phyloP scores from a whole-genome alignment of 23 red algal genomes.

The Rhodosorus marinus region DNA sequence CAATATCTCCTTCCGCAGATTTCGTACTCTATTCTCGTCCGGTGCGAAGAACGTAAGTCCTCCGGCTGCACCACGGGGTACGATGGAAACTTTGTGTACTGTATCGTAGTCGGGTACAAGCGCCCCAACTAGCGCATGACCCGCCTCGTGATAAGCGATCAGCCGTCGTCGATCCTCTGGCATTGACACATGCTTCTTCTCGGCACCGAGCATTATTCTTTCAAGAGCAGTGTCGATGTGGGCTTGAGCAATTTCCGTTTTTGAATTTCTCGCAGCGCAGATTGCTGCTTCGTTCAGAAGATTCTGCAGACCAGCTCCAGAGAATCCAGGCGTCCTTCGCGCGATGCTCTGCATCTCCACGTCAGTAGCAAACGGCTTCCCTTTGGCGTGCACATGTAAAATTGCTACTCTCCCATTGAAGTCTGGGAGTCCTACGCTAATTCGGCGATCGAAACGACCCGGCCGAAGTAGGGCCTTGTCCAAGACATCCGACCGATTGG shows the following conservation, averaged over 20 bases:
- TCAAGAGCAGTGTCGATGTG: constrained; percentile 5
- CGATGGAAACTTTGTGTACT: constrained; percentile 5
- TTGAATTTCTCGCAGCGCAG: constrained; percentile 1
- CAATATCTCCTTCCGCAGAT: too few relatives aligned
- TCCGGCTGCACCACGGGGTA: constrained; percentile 12
- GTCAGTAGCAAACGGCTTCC: not conserved
- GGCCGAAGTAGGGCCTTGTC: constrained; percentile 18
- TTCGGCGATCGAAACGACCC: constrained; percentile 14
- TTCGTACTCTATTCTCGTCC: constrained; percentile 66
- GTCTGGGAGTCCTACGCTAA: constrained; percentile 15
- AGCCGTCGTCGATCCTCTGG: not conserved
- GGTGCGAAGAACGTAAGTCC: constrained; percentile 95
- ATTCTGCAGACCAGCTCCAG: constrained; percentile 16
- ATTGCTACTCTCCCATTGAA: constrained; percentile 9
- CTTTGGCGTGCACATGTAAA: constrained; percentile 12
- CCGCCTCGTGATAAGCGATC: constrained; percentile 10
- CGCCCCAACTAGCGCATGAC: constrained; percentile 4
- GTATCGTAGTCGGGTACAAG: constrained; percentile 1
- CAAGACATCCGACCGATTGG: constrained; percentile 23
- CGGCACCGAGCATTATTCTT: constrained; percentile 1
- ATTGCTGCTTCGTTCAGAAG: constrained; percentile 18
- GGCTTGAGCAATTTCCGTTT: not conserved
- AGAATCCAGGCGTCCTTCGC: constrained; percentile 19
- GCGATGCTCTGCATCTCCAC: constrained; percentile 9
- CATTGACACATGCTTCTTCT: not conserved